Conservation (phyloP, 768 basidiomycete species). For the Leucosporidium creatinivorum region DNA sequence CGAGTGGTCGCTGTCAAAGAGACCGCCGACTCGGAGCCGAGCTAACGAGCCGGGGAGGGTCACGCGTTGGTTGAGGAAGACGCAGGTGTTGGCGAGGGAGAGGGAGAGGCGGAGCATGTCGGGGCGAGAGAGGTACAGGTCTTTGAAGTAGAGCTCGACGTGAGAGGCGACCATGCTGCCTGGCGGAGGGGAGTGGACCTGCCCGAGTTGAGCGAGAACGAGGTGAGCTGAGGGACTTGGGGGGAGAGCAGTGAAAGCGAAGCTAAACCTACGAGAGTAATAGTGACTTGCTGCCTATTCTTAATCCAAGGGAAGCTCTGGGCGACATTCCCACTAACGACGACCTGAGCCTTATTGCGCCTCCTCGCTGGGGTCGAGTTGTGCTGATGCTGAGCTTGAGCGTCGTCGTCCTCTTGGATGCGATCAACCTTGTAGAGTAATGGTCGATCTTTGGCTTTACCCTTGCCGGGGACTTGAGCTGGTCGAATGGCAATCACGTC, state of each 20-base stretch:
- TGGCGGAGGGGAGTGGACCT: slow-evolving; percentile 29
- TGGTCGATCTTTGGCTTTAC: slow-evolving; percentile 20
- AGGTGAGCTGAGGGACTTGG: neutral
- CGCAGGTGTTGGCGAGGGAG: slow-evolving; percentile 67
- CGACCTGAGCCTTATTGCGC: slow-evolving; percentile 50
- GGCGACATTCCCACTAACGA: slow-evolving; percentile 63
- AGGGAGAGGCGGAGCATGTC: slow-evolving; percentile 96
- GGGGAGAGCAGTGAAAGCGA: too few relatives aligned
- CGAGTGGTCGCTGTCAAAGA: slow-evolving; percentile 52
- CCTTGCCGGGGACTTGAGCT: slow-evolving; percentile 4
- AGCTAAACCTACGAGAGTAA: slow-evolving; percentile 64
- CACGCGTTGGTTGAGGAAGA: slow-evolving; percentile 77
- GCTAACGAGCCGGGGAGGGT: slow-evolving; percentile 72
- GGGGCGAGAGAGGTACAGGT: slow-evolving; percentile 61
- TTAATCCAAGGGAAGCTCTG: slow-evolving; percentile 58
- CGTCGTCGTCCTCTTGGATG: neutral
- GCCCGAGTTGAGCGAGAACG: slow-evolving; percentile 3
- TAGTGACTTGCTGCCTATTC: slow-evolving; percentile 62
- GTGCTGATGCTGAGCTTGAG: neutral
- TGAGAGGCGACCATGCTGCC: slow-evolving; percentile 57
- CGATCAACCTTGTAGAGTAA: slow-evolving; percentile 22
- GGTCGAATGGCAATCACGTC: slow-evolving; percentile 28
- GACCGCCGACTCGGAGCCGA: slow-evolving; percentile 65
- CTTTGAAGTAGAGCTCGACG: slow-evolving; percentile 85
- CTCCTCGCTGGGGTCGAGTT: neutral